These are phyloP conservation scores for Aquilaria malaccensis DNA, from an alignment of 345 rosid genomes.

Conservation along the genomic window DNA sequence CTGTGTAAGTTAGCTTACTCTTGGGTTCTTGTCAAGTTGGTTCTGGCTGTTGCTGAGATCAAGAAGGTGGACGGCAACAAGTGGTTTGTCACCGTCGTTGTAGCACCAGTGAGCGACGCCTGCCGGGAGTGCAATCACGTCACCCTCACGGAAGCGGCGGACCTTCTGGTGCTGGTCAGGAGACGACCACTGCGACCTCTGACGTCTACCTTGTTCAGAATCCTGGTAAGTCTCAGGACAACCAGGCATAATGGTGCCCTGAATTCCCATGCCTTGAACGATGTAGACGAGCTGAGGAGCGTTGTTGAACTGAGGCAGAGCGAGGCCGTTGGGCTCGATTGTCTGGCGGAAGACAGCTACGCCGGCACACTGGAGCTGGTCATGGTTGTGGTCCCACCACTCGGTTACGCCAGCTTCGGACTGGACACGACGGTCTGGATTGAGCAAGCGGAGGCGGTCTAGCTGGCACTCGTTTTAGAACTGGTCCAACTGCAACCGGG, in stretches of 20 bases:
- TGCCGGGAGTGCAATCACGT: constrained; percentile 31
- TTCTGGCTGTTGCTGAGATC: constrained; percentile 32
- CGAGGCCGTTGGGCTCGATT: constrained; percentile 40
- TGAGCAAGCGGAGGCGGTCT: constrained; percentile 22
- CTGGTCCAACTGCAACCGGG: not conserved
- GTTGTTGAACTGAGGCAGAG: constrained; percentile 32
- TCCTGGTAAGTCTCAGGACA: constrained; percentile 50
- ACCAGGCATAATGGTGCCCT: constrained; percentile 29
- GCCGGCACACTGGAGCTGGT: constrained; percentile 44
- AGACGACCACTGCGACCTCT: not conserved
- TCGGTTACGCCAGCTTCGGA: constrained; percentile 28
- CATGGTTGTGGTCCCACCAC: not conserved
- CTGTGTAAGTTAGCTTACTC: constrained; percentile 26
- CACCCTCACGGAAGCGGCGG: constrained; percentile 32
- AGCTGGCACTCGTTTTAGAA: constrained; percentile 33
- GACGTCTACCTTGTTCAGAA: constrained; percentile 12
- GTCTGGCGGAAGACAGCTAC: constrained; percentile 26
- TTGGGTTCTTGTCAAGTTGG: constrained; percentile 54
- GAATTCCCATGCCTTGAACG: constrained; percentile 26
- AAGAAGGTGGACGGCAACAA: constrained; percentile 26
- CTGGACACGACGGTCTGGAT: constrained; percentile 26
- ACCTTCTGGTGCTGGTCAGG: constrained; percentile 42
- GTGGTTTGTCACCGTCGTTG: constrained; percentile 38
- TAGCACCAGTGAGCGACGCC: constrained; percentile 44
- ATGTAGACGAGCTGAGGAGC: constrained; percentile 35